A percentile compares a stretch with the other conserved stretches of the same genome.
These are phyloP conservation scores for Halophytophthora batemanensis DNA, from an alignment of 352 stramenopile genomes.

Conservation along the genomic window DNA sequence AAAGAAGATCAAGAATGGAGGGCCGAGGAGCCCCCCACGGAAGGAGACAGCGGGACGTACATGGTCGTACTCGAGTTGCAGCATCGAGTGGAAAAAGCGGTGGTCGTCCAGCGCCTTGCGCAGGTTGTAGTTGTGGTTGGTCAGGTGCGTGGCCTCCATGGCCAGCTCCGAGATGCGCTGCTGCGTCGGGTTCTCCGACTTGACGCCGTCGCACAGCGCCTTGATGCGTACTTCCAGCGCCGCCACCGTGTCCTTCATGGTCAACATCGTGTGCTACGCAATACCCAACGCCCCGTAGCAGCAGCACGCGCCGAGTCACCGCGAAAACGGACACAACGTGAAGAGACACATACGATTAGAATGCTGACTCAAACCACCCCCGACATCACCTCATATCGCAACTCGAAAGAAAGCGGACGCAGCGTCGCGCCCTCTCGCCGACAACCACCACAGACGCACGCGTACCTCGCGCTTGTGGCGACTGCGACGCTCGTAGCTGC, in stretches of 20 bases:
- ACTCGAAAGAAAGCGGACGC: background rate
- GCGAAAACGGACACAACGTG: conserved; percentile 7
- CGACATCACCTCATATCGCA: too few species aligned
- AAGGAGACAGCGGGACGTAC: too few species aligned
- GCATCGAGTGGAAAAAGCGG: conserved; percentile 57
- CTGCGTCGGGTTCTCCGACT: conserved; percentile 12
- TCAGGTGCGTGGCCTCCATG: conserved; percentile 40
- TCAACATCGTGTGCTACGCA: conserved; percentile 47
- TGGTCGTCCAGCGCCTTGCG: conserved; percentile 47
- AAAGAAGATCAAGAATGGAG: background rate
- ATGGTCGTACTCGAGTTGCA: conserved; percentile 58
- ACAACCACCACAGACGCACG: background rate
- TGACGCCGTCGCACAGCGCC: conserved; percentile 23
- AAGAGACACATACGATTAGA: background rate
- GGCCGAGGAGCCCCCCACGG: background rate
- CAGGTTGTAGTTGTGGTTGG: conserved; percentile 53
- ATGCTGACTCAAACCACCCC: conserved; percentile 12
- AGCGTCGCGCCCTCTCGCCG: too few species aligned
- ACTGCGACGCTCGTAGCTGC: conserved; percentile 55
- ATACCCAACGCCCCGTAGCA: conserved; percentile 13
- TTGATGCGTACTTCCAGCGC: conserved; percentile 34
- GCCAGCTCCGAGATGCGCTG: conserved; percentile 34
- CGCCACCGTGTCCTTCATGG: conserved; percentile 47
- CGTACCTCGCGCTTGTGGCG: conserved; percentile 48
- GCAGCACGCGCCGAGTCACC: conserved; percentile 5